Evolutionary conservation across 371 early-diverging fungal species (phyloP), one percentile per base, ranked within the genome.

Genomic region (Apophysomyces ossiformis): DNA sequence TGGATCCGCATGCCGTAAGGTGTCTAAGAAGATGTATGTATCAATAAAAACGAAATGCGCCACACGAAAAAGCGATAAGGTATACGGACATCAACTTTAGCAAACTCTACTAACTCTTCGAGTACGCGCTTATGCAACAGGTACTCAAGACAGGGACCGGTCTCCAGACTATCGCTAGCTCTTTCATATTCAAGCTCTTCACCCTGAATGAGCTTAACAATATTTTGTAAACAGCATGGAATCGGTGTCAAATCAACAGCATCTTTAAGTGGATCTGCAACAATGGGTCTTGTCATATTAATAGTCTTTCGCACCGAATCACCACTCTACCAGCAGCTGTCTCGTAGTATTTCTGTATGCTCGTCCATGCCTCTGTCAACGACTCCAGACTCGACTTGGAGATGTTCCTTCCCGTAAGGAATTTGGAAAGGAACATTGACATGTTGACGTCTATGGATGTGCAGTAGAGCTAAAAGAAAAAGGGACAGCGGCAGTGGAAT

Each of bases 1-100:
- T 80, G 81, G 7, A 83, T 70, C n/a, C 83, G 76, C 83, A 83
- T 83, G 37, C 83, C 83, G 64, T 71, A 79, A 44, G 83, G 83
- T 15, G 83, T 83, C 83, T 83, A 46, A 26, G 16, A 58, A 39
- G 15, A 44, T 16, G 46, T 1, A 38, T 38, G 15, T 26, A 63
- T 37, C 37, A 37, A 35, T 16, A 26, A 26, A 2, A 16, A 16
- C 26, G n/a, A 50, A 13, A 45, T 45, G 11, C 46, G 15, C 32
- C 32, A 26, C 32, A 26, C 32, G 5, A 45, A 18, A 45, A 37
- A 5, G 56, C 1, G 47, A 45, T 18, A 21, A 12, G 12, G 8
- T 9, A 18, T 43, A 66, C 65, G 72, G 71, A 75, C 83, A 69
- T 82, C 83, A 7, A 82, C 83, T 78, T 79, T 79, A 60, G 83